phyloP scores from a whole-genome alignment of 805 yeast species.

The Metschnikowia kofuensis region DNA sequence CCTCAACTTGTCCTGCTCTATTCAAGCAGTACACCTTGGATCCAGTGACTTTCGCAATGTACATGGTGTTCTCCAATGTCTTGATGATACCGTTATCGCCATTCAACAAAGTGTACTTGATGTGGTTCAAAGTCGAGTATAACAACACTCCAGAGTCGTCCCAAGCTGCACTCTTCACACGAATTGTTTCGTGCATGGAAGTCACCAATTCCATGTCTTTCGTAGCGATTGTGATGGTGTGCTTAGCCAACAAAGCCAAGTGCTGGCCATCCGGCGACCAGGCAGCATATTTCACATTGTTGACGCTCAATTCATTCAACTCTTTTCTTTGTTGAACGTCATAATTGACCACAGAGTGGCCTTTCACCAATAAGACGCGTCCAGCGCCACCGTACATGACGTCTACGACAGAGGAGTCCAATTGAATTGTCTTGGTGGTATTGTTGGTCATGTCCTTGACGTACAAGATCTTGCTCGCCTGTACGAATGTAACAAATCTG shows the following conservation, averaged over 20 bases:
- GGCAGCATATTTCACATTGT: constrained; percentile 79
- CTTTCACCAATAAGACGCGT: constrained; percentile 69
- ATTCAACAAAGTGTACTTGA: constrained; percentile 87
- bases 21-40: constrained; percentile 74
- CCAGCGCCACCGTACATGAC: constrained; percentile 82
- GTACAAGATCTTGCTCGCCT: constrained; percentile 62
- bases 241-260: constrained; percentile 86
- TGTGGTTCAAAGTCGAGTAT: constrained; percentile 92
- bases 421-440: constrained; percentile 74
- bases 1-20: constrained; percentile 82
- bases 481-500: constrained; percentile 80
- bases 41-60: constrained; percentile 70
- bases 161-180: constrained; percentile 97
- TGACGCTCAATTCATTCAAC: constrained; percentile 62
- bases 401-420: constrained; percentile 66
- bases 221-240: constrained; percentile 84
- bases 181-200: constrained; percentile 91
- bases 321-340: constrained; percentile 92
- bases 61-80: constrained; percentile 85
- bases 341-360: constrained; percentile 69
- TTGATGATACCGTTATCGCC: constrained; percentile 95
- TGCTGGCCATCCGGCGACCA: constrained; percentile 90
- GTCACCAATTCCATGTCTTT: constrained; percentile 74
- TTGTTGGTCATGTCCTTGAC: constrained; percentile 81
- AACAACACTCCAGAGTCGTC: constrained; percentile 89